phyloP scores from a whole-genome alignment of 495 filamentous ascomycete species.

The Parathielavia hyrcaniae region DNA sequence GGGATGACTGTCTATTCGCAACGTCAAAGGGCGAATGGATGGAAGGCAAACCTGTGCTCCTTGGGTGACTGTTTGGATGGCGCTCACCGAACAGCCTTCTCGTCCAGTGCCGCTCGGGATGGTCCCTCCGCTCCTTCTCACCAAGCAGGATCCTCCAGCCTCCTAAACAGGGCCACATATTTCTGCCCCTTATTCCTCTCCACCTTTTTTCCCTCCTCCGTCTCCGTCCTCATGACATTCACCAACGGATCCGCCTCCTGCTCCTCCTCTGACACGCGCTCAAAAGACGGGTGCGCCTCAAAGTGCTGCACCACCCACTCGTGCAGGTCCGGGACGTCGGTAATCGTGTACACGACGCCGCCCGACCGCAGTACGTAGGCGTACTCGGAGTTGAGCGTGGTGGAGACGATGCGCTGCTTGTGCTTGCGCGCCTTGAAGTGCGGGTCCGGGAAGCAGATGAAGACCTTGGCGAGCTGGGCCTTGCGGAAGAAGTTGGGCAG shows the following conservation, averaged over 20 bases:
- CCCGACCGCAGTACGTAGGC: slow-evolving; percentile 79
- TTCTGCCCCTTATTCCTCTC: slow-evolving; percentile 81
- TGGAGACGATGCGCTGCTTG: slow-evolving; percentile 89
- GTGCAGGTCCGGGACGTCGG: slow-evolving; percentile 91
- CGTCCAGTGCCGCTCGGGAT: too few species aligned
- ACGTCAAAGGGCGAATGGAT: too few species aligned
- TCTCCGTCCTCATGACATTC: slow-evolving; percentile 72
- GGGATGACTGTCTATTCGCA: too few species aligned
- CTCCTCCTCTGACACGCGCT: slow-evolving; percentile 58
- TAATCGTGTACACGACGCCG: slow-evolving; percentile 89
- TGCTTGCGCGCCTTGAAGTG: slow-evolving; percentile 98
- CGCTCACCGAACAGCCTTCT: neutral
- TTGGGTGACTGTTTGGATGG: too few species aligned
- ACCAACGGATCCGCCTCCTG: slow-evolving; percentile 70
- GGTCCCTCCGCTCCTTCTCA: neutral
- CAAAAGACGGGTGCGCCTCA: slow-evolving; percentile 60
- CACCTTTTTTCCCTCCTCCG: slow-evolving; percentile 97
- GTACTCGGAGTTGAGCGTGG: slow-evolving; percentile 84
- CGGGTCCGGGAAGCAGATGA: slow-evolving; percentile 96
- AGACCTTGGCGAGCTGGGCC: slow-evolving; percentile 74
- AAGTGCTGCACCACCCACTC: slow-evolving; percentile 89
- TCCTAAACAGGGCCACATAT: slow-evolving; percentile 77
- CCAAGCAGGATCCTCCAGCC: slow-evolving; percentile 62
- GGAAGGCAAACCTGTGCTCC: too few species aligned
- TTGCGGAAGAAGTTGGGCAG: slow-evolving; percentile 88